Conservation (phyloP, 2,329 filamentous ascomycete genomes). For the Scedosporium apiospermum region DNA sequence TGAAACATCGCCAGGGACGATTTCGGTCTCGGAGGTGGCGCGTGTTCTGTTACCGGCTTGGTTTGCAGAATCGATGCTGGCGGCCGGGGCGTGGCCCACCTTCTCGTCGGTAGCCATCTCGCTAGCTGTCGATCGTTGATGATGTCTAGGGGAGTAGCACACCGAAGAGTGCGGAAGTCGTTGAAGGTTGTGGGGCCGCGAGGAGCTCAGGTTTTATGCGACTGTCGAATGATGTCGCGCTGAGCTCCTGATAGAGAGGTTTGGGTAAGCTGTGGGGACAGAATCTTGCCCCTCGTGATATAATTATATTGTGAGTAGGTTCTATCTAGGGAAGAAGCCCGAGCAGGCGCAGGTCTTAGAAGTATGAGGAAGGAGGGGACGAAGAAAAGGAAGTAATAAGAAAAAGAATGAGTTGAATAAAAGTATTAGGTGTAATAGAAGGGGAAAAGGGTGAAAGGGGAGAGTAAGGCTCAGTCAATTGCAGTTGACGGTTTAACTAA, state of each 20-base stretch:
- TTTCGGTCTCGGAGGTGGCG: constrained; percentile 26
- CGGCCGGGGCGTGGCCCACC: constrained; percentile 15
- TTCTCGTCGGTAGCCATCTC: constrained; percentile 16
- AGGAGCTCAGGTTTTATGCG: no score
- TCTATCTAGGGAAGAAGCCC: not conserved
- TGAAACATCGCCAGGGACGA: constrained; percentile 15
- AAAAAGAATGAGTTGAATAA: not conserved
- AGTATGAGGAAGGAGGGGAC: not conserved
- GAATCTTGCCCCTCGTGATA: no score
- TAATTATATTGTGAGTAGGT: not conserved
- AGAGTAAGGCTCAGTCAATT: not conserved
- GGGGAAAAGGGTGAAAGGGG: not conserved
- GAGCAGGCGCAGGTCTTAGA: not conserved
- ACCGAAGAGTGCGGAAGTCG: not conserved
- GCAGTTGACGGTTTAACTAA: not conserved
- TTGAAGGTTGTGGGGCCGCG: not conserved
- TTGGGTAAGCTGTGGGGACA: no score
- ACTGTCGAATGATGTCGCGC: no score
- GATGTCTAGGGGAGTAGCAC: not conserved
- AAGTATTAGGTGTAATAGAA: constrained; percentile 3
- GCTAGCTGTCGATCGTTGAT: constrained; percentile 9
- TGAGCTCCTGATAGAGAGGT: no score
- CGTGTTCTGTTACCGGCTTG: constrained; percentile 23
- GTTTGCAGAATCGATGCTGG: constrained; percentile 6
- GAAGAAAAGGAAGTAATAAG: not conserved